These are phyloP conservation scores for Chlorella sp. DNA, from an alignment of 139 green algal genomes.

Conservation along the genomic window DNA sequence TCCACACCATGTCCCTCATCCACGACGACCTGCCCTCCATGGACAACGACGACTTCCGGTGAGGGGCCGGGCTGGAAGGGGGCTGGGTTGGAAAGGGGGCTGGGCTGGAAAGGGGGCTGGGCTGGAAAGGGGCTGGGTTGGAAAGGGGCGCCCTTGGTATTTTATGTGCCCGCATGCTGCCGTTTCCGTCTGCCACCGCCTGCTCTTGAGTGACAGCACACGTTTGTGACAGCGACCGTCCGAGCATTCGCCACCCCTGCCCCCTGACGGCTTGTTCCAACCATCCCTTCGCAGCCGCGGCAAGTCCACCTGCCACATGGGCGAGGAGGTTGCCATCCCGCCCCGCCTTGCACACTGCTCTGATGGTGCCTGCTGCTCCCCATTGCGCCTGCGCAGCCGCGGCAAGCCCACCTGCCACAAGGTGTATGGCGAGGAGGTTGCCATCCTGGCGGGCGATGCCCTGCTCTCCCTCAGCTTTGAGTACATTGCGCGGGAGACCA, in stretches of 20 bases:
- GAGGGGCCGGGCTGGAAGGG: slow-evolving; percentile 13
- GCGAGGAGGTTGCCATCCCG: slow-evolving; percentile 96
- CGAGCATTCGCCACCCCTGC: background rate
- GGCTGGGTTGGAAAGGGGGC: background rate
- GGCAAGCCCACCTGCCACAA: slow-evolving; percentile 97
- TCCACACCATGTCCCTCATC: slow-evolving; percentile 95
- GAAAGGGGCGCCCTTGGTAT: too few relatives aligned
- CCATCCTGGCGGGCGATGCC: slow-evolving; percentile 97
- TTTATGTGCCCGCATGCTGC: background rate
- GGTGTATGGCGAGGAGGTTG: slow-evolving; percentile 97
- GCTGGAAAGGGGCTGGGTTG: background rate
- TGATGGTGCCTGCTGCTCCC: background rate
- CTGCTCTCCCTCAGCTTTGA: slow-evolving; percentile 96
- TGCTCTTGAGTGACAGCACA: background rate
- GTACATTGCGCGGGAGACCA: slow-evolving; percentile 92
- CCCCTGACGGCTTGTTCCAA: background rate
- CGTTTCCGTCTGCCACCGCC: too few relatives aligned
- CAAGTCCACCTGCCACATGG: slow-evolving; percentile 96
- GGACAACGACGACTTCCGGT: slow-evolving; percentile 99
- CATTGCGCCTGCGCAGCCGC: slow-evolving; percentile 32
- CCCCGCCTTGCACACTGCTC: background rate
- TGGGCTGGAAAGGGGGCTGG: background rate
- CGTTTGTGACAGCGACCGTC: background rate
- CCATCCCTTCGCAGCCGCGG: slow-evolving; percentile 56
- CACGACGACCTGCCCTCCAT: slow-evolving; percentile 95